Evolutionary conservation across 2,329 filamentous ascomycete genomes (phyloP), one percentile per base, ranked within the genome.

Genomic region (Hypoxylon sp.): DNA sequence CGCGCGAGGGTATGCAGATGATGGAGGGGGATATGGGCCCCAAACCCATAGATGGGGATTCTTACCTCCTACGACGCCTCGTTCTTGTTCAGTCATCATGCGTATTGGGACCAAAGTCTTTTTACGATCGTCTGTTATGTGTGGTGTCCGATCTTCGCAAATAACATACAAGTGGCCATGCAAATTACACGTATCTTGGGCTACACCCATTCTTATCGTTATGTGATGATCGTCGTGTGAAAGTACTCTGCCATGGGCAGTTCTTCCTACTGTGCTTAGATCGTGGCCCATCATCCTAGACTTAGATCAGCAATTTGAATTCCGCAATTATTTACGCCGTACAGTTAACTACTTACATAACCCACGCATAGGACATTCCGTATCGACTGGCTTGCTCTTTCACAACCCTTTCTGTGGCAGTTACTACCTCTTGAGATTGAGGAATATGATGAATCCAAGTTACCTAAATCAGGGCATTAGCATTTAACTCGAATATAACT

Each of bases 21-120:
- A 49, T 49, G 22, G 22, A 1, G 10, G 11, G 8, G 46, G 46
- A 30, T 49, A 49, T 2, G 4, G 6, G 6, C 46, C 46, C 22
- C 27, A 50, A 25, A 31, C 46, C 25, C 22, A 50, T 50, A 50
- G 25, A n/a, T 50, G 46, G 27, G 46, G 46, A 27, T 50, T 50
- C 14, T 50, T 50, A 14, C 46, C 46, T 4, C 46, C 46, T 6
- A 50, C 13, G 27, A 50, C 25, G 0, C 22, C 2, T 3, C 46
- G 46, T 31, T 50, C 46, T 30, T n/a, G 1, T 30, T 50, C 25
- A 31, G 46, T 50, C 46, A 50, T 50, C 46, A 50, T 50, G 8
- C 46, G 46, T 50, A 27, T 50, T 30, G 46, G 46, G 22, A 49
- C 6, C 14, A 30, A 10, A 5, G n/a, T n/a, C 22, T 49, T 49